These are phyloP conservation scores for Dioszegia aurantiaca DNA, from an alignment of 768 basidiomycete genomes.

Conservation along the genomic window DNA sequence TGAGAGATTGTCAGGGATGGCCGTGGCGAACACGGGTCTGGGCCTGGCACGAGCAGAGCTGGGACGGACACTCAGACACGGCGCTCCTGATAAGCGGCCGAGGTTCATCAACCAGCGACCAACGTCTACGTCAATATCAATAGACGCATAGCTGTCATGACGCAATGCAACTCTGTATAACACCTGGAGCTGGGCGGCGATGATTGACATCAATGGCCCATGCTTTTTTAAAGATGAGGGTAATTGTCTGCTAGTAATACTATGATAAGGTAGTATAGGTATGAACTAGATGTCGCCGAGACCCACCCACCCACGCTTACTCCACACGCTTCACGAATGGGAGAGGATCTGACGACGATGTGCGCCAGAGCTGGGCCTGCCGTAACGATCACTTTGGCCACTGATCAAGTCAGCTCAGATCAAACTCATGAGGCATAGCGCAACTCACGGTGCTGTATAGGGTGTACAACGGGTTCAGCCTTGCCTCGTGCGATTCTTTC, in stretches of 20 bases:
- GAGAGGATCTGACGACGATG: too few species aligned
- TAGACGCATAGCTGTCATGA: background rate
- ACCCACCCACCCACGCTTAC: too few species aligned
- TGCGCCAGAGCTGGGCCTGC: too few species aligned
- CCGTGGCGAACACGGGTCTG: conserved; percentile 19
- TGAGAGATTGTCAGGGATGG: conserved; percentile 28
- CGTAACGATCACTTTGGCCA: conserved; percentile 22
- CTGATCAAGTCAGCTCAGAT: background rate
- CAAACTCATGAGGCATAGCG: background rate
- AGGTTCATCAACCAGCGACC: conserved; percentile 7
- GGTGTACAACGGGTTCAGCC: conserved; percentile 3
- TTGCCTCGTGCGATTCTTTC: background rate
- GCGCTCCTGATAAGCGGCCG: conserved; percentile 4
- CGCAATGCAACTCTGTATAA: background rate
- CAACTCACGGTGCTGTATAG: conserved; percentile 7
- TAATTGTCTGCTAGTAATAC: too few species aligned
- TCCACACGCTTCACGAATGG: too few species aligned
- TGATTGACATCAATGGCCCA: too few species aligned
- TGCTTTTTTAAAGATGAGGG: too few species aligned
- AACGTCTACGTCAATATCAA: background rate
- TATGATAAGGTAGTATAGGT: too few species aligned
- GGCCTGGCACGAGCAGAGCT: conserved; percentile 26
- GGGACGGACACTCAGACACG: conserved; percentile 5
- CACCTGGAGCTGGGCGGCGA: too few species aligned
- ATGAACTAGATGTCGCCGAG: too few species aligned